phyloP scores from a whole-genome alignment of 305 asterid genomes.

The Fraxinus albicans region DNA sequence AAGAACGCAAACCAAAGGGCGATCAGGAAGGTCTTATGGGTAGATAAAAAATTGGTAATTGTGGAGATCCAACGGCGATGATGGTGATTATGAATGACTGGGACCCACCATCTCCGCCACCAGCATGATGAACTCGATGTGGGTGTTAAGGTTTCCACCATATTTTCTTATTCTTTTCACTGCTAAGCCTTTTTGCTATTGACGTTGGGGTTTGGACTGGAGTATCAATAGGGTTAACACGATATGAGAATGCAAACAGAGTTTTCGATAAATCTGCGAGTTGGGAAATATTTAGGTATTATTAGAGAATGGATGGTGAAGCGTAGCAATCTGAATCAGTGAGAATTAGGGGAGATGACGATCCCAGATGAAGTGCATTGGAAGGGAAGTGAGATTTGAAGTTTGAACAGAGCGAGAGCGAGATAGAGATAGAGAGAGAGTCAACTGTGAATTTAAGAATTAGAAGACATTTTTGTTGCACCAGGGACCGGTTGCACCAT shows the following conservation, averaged over 20 bases:
- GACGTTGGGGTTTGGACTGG: slow-evolving; percentile 8
- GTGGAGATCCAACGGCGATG: slow-evolving; percentile 51
- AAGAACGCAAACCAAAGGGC: slow-evolving; percentile 46
- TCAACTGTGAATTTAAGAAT: neutral
- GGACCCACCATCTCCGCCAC: slow-evolving; percentile 20
- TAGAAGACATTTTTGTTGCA: neutral
- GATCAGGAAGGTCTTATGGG: slow-evolving; percentile 41
- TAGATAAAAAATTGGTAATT: slow-evolving; percentile 34
- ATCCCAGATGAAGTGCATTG: slow-evolving; percentile 42
- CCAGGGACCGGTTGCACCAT: neutral
- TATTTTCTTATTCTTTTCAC: neutral
- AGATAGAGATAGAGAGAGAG: neutral
- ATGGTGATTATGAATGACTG: slow-evolving; percentile 19
- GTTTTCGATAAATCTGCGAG: neutral
- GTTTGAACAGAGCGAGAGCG: neutral
- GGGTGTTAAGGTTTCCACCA: slow-evolving; percentile 48
- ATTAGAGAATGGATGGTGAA: slow-evolving; percentile 14
- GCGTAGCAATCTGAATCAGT: slow-evolving; percentile 38
- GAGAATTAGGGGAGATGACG: neutral
- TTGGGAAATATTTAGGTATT: neutral
- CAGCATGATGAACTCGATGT: slow-evolving; percentile 21
- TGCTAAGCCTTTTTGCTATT: neutral
- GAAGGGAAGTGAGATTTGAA: slow-evolving; percentile 43
- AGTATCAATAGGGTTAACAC: neutral
- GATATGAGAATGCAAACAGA: neutral